Evolutionary conservation across 495 filamentous ascomycete genomes (phyloP).

Genomic region (Cercophora newfieldiana): DNA sequence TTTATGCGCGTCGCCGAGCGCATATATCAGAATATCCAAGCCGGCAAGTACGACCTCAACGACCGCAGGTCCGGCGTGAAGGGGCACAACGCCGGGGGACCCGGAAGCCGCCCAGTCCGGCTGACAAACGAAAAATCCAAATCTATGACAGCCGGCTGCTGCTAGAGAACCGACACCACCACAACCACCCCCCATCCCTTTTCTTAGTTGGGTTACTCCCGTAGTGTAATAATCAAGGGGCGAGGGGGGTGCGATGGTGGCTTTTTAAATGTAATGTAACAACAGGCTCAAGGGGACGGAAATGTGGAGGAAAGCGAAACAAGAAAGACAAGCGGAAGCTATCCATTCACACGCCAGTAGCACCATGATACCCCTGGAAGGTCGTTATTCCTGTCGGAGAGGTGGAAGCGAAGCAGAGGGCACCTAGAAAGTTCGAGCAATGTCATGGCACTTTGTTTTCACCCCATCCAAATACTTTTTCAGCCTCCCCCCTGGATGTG

Average conservation of each 20-base stretch:
- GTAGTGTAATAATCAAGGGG: slow-evolving; percentile 1
- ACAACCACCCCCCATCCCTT: not conserved
- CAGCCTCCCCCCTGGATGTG: not conserved
- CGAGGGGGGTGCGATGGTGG: not conserved
- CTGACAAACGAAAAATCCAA: slow-evolving; percentile 35
- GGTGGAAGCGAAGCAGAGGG: too few species aligned
- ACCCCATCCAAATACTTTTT: not conserved
- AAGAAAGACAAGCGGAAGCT: not conserved
- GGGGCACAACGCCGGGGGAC: slow-evolving; percentile 49
- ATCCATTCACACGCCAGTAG: not conserved
- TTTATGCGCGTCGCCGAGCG: slow-evolving; percentile 91
- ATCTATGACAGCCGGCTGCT: slow-evolving; percentile 30
- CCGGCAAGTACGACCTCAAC: slow-evolving; percentile 89
- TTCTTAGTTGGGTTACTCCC: not conserved
- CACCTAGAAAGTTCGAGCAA: not conserved
- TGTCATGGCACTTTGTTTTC: not conserved
- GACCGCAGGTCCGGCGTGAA: slow-evolving; percentile 94
- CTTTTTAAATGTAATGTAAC: slow-evolving; percentile 8
- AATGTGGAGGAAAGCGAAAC: not conserved
- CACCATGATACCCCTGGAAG: slow-evolving; percentile 6
- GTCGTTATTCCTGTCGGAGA: not conserved
- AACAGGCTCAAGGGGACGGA: not conserved
- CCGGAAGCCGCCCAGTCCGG: slow-evolving; percentile 46
- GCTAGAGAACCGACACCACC: slow-evolving; percentile 25
- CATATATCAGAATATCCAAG: slow-evolving; percentile 93